A percentile compares a stretch with the other conserved stretches of the same genome.
These are phyloP conservation scores for Torulaspora pretoriensis DNA, from an alignment of 1,139 yeast genomes.

Conservation along the genomic window DNA sequence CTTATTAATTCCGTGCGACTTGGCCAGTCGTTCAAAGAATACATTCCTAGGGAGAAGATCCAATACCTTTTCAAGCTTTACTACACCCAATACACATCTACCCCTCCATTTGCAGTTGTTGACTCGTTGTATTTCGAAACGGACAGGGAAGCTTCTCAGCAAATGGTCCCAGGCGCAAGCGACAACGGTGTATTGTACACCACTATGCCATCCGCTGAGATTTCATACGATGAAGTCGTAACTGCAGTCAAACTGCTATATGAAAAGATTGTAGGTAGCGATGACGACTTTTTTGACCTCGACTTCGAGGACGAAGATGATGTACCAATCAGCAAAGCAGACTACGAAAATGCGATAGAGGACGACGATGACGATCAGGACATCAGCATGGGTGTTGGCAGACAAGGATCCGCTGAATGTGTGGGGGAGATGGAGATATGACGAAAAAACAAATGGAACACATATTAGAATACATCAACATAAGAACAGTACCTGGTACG, in stretches of 20 bases:
- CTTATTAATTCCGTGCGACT: slow-evolving; percentile 74
- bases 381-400: slow-evolving; percentile 18
- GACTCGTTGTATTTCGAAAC: slow-evolving; percentile 39
- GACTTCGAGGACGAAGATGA: slow-evolving; percentile 95
- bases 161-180: slow-evolving; percentile 33
- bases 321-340: slow-evolving; percentile 27
- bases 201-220: slow-evolving; percentile 73
- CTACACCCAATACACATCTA: slow-evolving; percentile 68
- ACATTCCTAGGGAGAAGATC: slow-evolving; percentile 75
- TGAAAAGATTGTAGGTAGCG: slow-evolving; percentile 78
- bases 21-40: slow-evolving; percentile 78
- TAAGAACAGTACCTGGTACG: neutral
- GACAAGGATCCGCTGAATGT: slow-evolving; percentile 50
- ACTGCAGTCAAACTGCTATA: slow-evolving; percentile 76
- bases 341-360: slow-evolving; percentile 33
- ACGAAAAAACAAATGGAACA: slow-evolving; percentile 5
- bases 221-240: slow-evolving; percentile 85
- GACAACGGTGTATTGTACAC: slow-evolving; percentile 56
- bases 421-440: slow-evolving; percentile 69
- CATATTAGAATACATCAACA: neutral
- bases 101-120: slow-evolving; percentile 47
- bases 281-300: slow-evolving; percentile 91
- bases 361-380: slow-evolving; percentile 33
- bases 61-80: slow-evolving; percentile 76
- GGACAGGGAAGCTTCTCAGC: slow-evolving; percentile 20